These are phyloP conservation scores for Begonia masoniana DNA, from an alignment of 306 rosid species.

Conservation along the genomic window DNA sequence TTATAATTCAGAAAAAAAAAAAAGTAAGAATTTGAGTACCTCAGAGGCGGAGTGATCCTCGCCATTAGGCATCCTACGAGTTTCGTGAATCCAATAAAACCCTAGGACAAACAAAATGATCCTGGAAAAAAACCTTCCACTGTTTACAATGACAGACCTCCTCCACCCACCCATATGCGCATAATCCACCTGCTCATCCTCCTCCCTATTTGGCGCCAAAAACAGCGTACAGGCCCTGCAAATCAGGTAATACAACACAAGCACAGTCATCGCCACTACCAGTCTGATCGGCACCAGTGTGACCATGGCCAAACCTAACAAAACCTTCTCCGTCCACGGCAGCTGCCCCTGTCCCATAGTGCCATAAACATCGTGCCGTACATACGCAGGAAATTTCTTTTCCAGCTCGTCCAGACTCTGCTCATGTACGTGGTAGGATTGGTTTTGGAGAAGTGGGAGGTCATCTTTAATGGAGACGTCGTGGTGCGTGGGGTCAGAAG, in stretches of 20 bases:
- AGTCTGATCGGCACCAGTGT: slow-evolving; percentile 67
- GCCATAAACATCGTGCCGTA: slow-evolving; percentile 61
- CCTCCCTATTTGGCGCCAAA: slow-evolving; percentile 40
- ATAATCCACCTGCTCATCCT: slow-evolving; percentile 71
- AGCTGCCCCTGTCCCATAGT: slow-evolving; percentile 69
- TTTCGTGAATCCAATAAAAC: slow-evolving; percentile 67
- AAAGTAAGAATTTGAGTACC: slow-evolving; percentile 13
- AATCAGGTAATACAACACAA: slow-evolving; percentile 49
- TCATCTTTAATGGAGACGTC: slow-evolving; percentile 18
- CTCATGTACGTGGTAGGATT: slow-evolving; percentile 10
- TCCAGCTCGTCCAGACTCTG: slow-evolving; percentile 44
- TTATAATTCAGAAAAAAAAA: not conserved
- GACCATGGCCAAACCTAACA: slow-evolving; percentile 46
- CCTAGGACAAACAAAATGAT: slow-evolving; percentile 49
- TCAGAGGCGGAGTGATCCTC: slow-evolving; percentile 12
- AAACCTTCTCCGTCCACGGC: slow-evolving; percentile 43
- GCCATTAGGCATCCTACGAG: slow-evolving; percentile 7
- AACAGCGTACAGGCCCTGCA: slow-evolving; percentile 64
- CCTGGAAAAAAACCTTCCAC: slow-evolving; percentile 58
- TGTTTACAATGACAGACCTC: slow-evolving; percentile 35
- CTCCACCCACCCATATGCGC: slow-evolving; percentile 75
- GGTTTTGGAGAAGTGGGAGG: slow-evolving; percentile 64
- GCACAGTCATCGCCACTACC: slow-evolving; percentile 16
- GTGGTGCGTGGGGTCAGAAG: slow-evolving; percentile 7
- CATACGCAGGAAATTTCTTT: slow-evolving; percentile 72